Evolutionary conservation across 2,329 filamentous ascomycete species (phyloP).

Genomic region (Escovopsis sp.): DNA sequence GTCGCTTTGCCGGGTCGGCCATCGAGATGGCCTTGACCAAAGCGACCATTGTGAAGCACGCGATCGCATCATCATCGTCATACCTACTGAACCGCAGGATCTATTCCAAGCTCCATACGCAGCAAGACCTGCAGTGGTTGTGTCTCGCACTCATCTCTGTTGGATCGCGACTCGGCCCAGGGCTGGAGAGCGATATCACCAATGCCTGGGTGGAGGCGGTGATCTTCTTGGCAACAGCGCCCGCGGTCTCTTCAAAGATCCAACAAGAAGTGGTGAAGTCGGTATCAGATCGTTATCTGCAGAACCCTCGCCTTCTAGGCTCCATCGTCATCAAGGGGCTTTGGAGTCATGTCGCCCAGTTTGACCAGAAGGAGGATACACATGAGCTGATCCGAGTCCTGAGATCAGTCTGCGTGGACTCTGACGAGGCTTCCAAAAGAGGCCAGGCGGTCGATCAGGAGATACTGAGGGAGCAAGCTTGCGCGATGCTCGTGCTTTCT

Average conservation of each 20-base stretch:
- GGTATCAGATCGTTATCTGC: slow-evolving; percentile 50
- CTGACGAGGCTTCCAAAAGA: slow-evolving; percentile 31
- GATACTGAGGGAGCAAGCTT: slow-evolving; percentile 52
- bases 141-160: slow-evolving; percentile 52
- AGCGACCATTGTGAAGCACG: slow-evolving; percentile 48
- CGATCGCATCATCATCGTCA: slow-evolving; percentile 64
- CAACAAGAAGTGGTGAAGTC: slow-evolving; percentile 46
- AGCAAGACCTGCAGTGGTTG: slow-evolving; percentile 69
- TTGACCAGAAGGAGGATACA: slow-evolving; percentile 60
- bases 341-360: slow-evolving; percentile 61
- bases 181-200: slow-evolving; percentile 32
- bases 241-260: slow-evolving; percentile 42
- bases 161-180: slow-evolving; percentile 36
- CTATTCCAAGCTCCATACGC: slow-evolving; percentile 60
- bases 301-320: slow-evolving; percentile 41
- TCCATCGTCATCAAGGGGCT: slow-evolving; percentile 53
- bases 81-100: slow-evolving; percentile 74
- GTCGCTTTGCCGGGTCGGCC: slow-evolving; percentile 37
- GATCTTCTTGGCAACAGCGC: slow-evolving; percentile 60
- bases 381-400: slow-evolving; percentile 46
- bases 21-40: slow-evolving; percentile 34
- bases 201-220: slow-evolving; percentile 71
- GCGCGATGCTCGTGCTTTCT: slow-evolving; percentile 62
- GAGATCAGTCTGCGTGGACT: slow-evolving; percentile 46
- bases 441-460: slow-evolving; percentile 29